Conservation (phyloP, 2,329 filamentous ascomycete genomes). For the Fusarium papillatum region DNA sequence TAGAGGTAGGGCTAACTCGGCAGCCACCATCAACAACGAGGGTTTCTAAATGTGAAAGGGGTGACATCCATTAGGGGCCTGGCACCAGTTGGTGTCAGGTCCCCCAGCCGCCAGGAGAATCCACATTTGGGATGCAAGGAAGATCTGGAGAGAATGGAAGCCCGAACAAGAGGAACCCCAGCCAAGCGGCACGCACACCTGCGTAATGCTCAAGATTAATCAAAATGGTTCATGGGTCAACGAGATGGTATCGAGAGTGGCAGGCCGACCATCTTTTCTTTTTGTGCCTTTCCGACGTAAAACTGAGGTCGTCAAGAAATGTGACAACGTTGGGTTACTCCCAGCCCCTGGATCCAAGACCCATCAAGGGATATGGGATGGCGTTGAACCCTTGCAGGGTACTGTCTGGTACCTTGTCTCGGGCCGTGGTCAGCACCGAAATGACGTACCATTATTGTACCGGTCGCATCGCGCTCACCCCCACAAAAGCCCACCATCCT, state of each 20-base stretch:
- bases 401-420: constrained; percentile 16
- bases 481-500: constrained; percentile 22
- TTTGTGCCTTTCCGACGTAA: neutral
- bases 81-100: neutral
- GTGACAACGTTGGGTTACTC: constrained; percentile 20
- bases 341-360: constrained; percentile 38
- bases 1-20: neutral
- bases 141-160: constrained; percentile 25
- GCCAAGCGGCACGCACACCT: constrained; percentile 7
- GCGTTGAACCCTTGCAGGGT: constrained; percentile 31
- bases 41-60: constrained; percentile 28
- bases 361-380: constrained; percentile 18
- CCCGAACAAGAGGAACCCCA: constrained; percentile 14
- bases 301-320: constrained; percentile 11
- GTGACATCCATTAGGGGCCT: constrained; percentile 10
- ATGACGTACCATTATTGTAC: constrained; percentile 12
- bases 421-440: too few species aligned
- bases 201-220: neutral
- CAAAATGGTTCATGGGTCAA: neutral
- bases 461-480: constrained; percentile 12
- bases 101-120: constrained; percentile 20
- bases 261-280: neutral
- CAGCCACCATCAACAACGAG: constrained; percentile 1
- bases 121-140: constrained; percentile 38
- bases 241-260: neutral